These are phyloP conservation scores for Solanum raphanifolium DNA, from an alignment of 257 asterid species.

Conservation along the genomic window DNA sequence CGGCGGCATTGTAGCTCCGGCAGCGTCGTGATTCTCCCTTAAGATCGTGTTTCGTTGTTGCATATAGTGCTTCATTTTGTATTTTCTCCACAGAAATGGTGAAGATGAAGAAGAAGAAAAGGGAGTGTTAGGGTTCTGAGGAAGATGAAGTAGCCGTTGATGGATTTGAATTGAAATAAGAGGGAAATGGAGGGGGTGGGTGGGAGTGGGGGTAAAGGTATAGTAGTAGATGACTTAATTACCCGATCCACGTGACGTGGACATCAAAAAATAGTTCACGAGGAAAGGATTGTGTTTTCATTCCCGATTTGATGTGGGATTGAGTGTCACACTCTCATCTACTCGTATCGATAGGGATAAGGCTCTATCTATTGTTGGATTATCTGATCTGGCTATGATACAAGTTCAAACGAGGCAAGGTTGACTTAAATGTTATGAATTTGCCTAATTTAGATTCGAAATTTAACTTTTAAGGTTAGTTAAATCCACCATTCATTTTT, in stretches of 20 bases:
- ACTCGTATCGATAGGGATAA: not conserved
- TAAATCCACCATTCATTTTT: not conserved
- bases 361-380: not conserved
- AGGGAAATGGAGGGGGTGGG: not conserved
- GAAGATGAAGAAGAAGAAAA: not conserved
- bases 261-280: not conserved
- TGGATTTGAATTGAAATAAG: not conserved
- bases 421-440: not conserved
- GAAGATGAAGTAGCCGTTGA: not conserved
- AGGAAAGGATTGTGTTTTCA: not conserved
- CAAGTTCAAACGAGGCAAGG: no score
- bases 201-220: not conserved
- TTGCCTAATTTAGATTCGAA: not conserved
- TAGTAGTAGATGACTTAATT: not conserved
- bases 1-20: not conserved
- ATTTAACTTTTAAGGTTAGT: not conserved
- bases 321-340: not conserved
- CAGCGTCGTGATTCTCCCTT: constrained; percentile 35
- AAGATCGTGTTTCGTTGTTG: constrained; percentile 46
- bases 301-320: not conserved
- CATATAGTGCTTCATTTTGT: constrained; percentile 47
- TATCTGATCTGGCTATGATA: no score
- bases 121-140: not conserved
- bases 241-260: not conserved
- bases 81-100: not conserved